These are phyloP conservation scores for Casuarina equisetifolia DNA, from an alignment of 306 rosid genomes.

Conservation along the genomic window DNA sequence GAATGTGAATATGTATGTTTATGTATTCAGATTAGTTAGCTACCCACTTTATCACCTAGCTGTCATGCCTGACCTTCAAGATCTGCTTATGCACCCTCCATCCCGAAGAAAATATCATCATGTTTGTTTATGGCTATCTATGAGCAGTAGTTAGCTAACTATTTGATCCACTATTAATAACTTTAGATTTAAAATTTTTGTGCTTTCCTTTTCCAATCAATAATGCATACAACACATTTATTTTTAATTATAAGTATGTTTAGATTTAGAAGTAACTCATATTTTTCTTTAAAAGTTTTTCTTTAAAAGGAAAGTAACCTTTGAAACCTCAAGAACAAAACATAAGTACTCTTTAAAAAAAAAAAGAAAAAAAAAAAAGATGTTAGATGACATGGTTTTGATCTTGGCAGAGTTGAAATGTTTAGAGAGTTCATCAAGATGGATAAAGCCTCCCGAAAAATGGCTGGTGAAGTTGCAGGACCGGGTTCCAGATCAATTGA, in stretches of 20 bases:
- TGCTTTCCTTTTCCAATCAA: neutral
- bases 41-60: neutral
- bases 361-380: neutral
- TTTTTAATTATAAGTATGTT: neutral
- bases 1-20: neutral
- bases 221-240: neutral
- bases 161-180: neutral
- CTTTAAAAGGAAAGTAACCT: neutral
- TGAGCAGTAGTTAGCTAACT: neutral
- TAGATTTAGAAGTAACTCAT: neutral
- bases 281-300: neutral
- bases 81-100: neutral
- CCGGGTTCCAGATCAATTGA: constrained; percentile 82
- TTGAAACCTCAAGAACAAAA: constrained; percentile 2
- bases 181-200: neutral
- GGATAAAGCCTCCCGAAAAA: constrained; percentile 89
- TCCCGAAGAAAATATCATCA: neutral
- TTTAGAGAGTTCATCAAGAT: constrained; percentile 91
- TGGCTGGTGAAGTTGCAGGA: constrained; percentile 91
- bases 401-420: constrained; percentile 82
- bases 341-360: neutral
- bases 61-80: neutral
- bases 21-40: neutral
- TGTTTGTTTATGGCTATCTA: neutral
- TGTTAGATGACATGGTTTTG: constrained; percentile 32